These are phyloP conservation scores for Suillus lakei DNA, from an alignment of 768 basidiomycete genomes.

Conservation along the genomic window DNA sequence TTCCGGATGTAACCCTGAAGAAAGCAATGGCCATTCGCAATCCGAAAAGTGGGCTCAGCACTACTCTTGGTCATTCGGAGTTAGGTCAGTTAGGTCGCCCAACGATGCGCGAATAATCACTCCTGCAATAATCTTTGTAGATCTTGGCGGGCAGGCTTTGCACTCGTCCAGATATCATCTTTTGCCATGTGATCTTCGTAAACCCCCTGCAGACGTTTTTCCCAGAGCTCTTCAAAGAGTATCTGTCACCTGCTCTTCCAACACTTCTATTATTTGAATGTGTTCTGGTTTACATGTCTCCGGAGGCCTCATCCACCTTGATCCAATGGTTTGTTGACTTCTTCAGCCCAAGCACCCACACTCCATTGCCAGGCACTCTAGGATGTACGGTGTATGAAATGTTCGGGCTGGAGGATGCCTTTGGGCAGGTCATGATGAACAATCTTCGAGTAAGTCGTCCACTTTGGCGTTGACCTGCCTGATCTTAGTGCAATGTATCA, in stretches of 20 bases:
- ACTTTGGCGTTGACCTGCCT: neutral
- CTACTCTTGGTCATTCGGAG: conserved; percentile 21
- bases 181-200: conserved; percentile 77
- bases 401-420: conserved; percentile 85
- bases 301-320: conserved; percentile 58
- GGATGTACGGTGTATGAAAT: conserved; percentile 88
- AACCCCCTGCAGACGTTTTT: conserved; percentile 55
- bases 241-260: conserved; percentile 68
- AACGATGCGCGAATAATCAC: conserved; percentile 18
- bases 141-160: conserved; percentile 63
- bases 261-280: conserved; percentile 93
- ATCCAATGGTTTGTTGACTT: conserved; percentile 75
- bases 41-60: conserved; percentile 47
- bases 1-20: conserved; percentile 80
- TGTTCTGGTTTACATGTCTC: conserved; percentile 86
- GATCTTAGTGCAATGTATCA: neutral
- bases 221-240: conserved; percentile 32
- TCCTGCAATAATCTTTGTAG: conserved; percentile 57
- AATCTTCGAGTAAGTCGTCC: conserved; percentile 71
- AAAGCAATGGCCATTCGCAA: conserved; percentile 85
- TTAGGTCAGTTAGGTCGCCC: neutral
- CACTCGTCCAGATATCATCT: conserved; percentile 67
- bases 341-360: conserved; percentile 34
- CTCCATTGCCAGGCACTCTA: conserved; percentile 25
- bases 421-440: conserved; percentile 91